phyloP scores from a whole-genome alignment of 2,329 filamentous ascomycete genomes.

The Aspergillus clavatus region DNA sequence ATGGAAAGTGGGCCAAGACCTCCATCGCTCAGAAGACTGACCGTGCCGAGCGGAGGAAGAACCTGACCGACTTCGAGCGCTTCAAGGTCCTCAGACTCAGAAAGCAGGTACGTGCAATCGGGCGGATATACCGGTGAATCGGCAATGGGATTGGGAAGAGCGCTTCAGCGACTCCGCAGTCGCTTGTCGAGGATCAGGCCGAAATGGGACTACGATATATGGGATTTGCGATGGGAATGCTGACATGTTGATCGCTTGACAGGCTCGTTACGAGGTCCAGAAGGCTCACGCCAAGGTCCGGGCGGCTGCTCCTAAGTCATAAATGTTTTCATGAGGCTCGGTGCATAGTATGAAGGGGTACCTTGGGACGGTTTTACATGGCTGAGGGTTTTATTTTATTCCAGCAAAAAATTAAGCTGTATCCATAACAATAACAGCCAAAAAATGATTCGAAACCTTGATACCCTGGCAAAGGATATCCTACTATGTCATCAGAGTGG shows the following conservation, averaged over 20 bases:
- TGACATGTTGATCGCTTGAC: slow-evolving; percentile 17
- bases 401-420: slow-evolving; percentile 37
- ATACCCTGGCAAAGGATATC: slow-evolving; percentile 30
- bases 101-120: slow-evolving; percentile 73
- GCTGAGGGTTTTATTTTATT: slow-evolving; percentile 32
- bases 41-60: slow-evolving; percentile 79
- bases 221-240: slow-evolving; percentile 1
- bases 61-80: slow-evolving; percentile 96
- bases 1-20: slow-evolving; percentile 87
- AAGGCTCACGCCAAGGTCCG: slow-evolving; percentile 94
- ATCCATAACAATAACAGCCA: slow-evolving; percentile 39
- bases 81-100: slow-evolving; percentile 99
- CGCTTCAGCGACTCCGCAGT: neutral
- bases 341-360: slow-evolving; percentile 42
- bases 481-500: neutral
- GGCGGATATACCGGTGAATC: neutral
- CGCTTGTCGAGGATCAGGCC: slow-evolving; percentile 2
- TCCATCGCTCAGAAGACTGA: slow-evolving; percentile 92
- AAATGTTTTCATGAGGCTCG: slow-evolving; percentile 36
- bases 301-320: slow-evolving; percentile 67
- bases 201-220: neutral
- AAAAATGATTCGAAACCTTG: slow-evolving; percentile 42
- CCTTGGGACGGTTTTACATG: slow-evolving; percentile 37
- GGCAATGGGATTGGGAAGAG: neutral
- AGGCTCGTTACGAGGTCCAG: slow-evolving; percentile 90